These are phyloP conservation scores for Chaetomium cochliodes DNA, from an alignment of 495 filamentous ascomycete species.

Conservation along the genomic window DNA sequence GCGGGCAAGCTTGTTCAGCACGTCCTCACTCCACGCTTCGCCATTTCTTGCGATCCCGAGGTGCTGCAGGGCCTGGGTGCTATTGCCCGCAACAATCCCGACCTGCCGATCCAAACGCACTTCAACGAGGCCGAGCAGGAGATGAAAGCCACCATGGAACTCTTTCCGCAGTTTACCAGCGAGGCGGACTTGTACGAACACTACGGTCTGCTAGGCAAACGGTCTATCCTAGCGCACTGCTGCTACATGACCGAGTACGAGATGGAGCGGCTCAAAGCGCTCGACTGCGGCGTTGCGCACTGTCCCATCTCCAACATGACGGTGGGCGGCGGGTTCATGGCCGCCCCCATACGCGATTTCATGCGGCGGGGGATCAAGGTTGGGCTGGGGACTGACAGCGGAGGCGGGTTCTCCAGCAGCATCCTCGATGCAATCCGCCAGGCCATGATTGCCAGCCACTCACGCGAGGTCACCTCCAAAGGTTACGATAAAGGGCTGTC, in stretches of 20 bases:
- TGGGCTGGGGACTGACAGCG: constrained; percentile 64
- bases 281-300: constrained; percentile 59
- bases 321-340: constrained; percentile 59
- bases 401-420: constrained; percentile 61
- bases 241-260: constrained; percentile 59
- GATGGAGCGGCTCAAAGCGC: constrained; percentile 44
- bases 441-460: constrained; percentile 61
- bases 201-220: constrained; percentile 53
- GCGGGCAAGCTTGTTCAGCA: constrained; percentile 50
- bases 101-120: constrained; percentile 62
- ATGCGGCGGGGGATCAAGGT: constrained; percentile 60
- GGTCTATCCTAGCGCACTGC: constrained; percentile 64
- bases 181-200: constrained; percentile 58
- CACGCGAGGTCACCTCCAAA: constrained; percentile 48
- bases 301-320: constrained; percentile 66
- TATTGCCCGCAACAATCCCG: constrained; percentile 50
- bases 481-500: constrained; percentile 51
- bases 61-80: constrained; percentile 54
- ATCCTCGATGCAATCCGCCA: constrained; percentile 60
- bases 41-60: constrained; percentile 55
- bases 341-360: constrained; percentile 58
- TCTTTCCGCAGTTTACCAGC: constrained; percentile 54
- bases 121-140: constrained; percentile 62
- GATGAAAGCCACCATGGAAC: constrained; percentile 48
- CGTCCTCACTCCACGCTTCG: constrained; percentile 64